A percentile compares a stretch with the other conserved stretches of the same genome.
phyloP scores from a whole-genome alignment of 2,329 filamentous ascomycete species.

The Exophiala calicioides region DNA sequence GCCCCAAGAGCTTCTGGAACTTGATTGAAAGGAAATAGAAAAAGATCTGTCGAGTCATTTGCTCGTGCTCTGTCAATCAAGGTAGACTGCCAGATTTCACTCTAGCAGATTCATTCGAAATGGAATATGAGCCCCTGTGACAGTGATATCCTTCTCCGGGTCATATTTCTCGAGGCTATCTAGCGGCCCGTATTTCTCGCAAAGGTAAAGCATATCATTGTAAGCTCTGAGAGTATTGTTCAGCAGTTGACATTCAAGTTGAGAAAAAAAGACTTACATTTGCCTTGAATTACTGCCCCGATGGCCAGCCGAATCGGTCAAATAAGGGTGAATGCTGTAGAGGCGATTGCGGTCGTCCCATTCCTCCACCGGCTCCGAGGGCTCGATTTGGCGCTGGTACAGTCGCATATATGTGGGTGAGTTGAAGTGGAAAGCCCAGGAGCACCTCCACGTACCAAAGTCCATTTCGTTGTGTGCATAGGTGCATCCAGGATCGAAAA shows the following conservation, averaged over 20 bases:
- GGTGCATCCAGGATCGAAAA: conserved; percentile 6
- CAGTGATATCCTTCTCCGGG: conserved; percentile 33
- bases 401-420: conserved; percentile 20
- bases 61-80: too few relatives aligned
- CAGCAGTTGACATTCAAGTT: not conserved
- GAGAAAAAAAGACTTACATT: conserved; percentile 28
- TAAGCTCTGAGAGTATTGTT: conserved; percentile 33
- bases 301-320: conserved; percentile 32
- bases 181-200: conserved; percentile 40
- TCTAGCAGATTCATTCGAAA: conserved; percentile 8
- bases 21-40: too few relatives aligned
- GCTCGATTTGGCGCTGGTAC: conserved; percentile 30
- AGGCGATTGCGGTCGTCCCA: conserved; percentile 33
- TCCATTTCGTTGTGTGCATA: conserved; percentile 20
- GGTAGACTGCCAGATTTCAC: too few relatives aligned
- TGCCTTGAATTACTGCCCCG: conserved; percentile 31
- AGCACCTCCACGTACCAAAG: conserved; percentile 30
- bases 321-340: conserved; percentile 32
- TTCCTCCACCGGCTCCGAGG: conserved; percentile 33
- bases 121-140: conserved; percentile 25
- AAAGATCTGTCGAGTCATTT: too few relatives aligned
- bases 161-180: conserved; percentile 36
- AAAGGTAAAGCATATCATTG: conserved; percentile 42
- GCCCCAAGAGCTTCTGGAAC: too few relatives aligned
- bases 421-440: conserved; percentile 29